Percentiles rank a stretch among this genome's conserved stretches.
These are phyloP conservation scores for Hanseniaspora thailandica DNA, from an alignment of 805 yeast genomes.

Conservation along the genomic window DNA sequence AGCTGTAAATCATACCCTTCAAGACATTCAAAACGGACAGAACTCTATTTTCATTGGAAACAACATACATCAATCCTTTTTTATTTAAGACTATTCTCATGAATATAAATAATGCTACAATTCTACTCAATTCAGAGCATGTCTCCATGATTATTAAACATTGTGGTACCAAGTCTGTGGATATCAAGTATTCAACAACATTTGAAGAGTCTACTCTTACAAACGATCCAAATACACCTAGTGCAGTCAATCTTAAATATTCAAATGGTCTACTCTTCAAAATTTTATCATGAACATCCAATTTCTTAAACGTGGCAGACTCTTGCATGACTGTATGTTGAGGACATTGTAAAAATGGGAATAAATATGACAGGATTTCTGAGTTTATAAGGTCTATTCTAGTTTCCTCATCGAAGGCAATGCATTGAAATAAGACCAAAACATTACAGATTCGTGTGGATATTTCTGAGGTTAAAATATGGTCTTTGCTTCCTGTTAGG, in stretches of 20 bases:
- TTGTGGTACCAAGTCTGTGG: constrained; percentile 94
- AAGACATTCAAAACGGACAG: constrained; percentile 86
- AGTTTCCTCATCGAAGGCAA: constrained; percentile 89
- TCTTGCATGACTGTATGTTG: neutral
- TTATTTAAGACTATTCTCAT: constrained; percentile 89
- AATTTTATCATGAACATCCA: neutral
- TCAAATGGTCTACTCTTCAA: constrained; percentile 89
- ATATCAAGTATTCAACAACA: constrained; percentile 76
- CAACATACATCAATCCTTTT: constrained; percentile 78
- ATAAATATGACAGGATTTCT: constrained; percentile 80
- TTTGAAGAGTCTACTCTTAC: constrained; percentile 94
- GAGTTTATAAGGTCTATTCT: constrained; percentile 75
- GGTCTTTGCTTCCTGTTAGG: constrained; percentile 39
- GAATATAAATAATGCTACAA: constrained; percentile 91
- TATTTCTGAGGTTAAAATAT: constrained; percentile 75
- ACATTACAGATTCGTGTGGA: constrained; percentile 94
- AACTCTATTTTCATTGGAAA: constrained; percentile 90
- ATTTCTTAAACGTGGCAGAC: neutral
- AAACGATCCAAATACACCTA: constrained; percentile 93
- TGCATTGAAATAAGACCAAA: constrained; percentile 85
- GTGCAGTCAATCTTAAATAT: constrained; percentile 78
- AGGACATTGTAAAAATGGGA: constrained; percentile 55
- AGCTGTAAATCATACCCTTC: constrained; percentile 73
- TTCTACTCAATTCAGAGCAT: constrained; percentile 83
- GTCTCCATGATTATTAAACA: constrained; percentile 92